A percentile compares a stretch with the other conserved stretches of the same genome.
phyloP scores from a whole-genome alignment of 2,329 filamentous ascomycete genomes.

The Chalaropsis ovoidea region DNA sequence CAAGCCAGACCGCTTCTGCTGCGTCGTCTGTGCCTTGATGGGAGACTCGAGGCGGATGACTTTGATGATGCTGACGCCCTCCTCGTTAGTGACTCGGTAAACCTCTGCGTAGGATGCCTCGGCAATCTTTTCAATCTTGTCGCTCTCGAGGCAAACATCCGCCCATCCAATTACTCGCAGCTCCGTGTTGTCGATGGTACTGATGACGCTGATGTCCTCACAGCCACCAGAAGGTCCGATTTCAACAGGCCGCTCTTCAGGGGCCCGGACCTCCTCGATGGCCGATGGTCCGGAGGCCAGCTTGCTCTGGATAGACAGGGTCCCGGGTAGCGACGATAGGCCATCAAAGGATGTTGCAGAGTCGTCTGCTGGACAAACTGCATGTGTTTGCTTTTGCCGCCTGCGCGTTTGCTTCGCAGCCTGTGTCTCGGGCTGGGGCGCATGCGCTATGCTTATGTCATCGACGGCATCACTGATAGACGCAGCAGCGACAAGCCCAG shows the following conservation, averaged over 20 bases:
- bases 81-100: slow-evolving; percentile 50
- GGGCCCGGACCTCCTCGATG: too few relatives aligned
- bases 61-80: slow-evolving; percentile 56
- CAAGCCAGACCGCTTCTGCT: slow-evolving; percentile 44
- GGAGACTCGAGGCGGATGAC: slow-evolving; percentile 50
- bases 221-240: background rate
- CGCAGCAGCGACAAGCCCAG: slow-evolving; percentile 3
- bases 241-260: background rate
- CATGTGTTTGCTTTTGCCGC: background rate
- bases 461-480: slow-evolving; percentile 1
- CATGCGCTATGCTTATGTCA: background rate
- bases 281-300: background rate
- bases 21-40: slow-evolving; percentile 48
- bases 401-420: background rate
- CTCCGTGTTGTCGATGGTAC: slow-evolving; percentile 22
- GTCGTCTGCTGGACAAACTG: background rate
- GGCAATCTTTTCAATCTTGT: slow-evolving; percentile 52
- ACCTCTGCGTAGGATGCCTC: slow-evolving; percentile 59
- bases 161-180: slow-evolving; percentile 45
- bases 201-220: slow-evolving; percentile 19
- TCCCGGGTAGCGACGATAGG: background rate
- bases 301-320: background rate
- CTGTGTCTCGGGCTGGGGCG: background rate
- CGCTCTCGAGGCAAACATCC: slow-evolving; percentile 46
- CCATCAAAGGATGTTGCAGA: background rate